phyloP scores from a whole-genome alignment of 345 rosid species.

The Noccaea caerulescens region DNA sequence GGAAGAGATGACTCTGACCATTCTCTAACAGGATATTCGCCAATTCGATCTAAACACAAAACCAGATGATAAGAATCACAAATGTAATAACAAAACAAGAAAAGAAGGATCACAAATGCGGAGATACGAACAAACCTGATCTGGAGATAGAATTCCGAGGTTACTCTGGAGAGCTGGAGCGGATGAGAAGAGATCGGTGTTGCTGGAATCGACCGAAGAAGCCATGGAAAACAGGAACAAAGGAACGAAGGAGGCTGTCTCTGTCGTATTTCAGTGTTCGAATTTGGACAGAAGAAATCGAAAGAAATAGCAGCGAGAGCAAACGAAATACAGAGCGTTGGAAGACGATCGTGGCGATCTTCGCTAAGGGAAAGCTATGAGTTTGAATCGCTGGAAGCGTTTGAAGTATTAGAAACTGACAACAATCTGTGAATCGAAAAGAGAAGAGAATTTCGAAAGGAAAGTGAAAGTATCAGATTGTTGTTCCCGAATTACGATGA shows the following conservation, averaged over 20 bases:
- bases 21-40: conserved; percentile 70
- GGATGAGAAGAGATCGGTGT: conserved; percentile 51
- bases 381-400: too few species aligned
- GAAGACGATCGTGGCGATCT: too few species aligned
- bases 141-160: conserved; percentile 58
- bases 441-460: too few species aligned
- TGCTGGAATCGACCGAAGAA: conserved; percentile 40
- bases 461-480: too few species aligned
- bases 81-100: conserved; percentile 1
- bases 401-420: too few species aligned
- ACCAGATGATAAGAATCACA: conserved; percentile 8
- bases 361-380: too few species aligned
- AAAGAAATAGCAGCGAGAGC: too few species aligned
- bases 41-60: conserved; percentile 64
- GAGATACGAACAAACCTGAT: conserved; percentile 52
- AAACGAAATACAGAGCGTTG: too few species aligned
- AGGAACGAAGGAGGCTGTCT: neutral
- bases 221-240: conserved; percentile 40
- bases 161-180: conserved; percentile 67
- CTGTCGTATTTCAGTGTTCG: neutral
- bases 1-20: conserved; percentile 77
- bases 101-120: conserved; percentile 1
- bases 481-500: too few species aligned
- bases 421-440: too few species aligned
- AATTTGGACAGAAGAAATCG: too few species aligned